phyloP scores from a whole-genome alignment of 257 asterid species.

The Lycium barbarum region DNA sequence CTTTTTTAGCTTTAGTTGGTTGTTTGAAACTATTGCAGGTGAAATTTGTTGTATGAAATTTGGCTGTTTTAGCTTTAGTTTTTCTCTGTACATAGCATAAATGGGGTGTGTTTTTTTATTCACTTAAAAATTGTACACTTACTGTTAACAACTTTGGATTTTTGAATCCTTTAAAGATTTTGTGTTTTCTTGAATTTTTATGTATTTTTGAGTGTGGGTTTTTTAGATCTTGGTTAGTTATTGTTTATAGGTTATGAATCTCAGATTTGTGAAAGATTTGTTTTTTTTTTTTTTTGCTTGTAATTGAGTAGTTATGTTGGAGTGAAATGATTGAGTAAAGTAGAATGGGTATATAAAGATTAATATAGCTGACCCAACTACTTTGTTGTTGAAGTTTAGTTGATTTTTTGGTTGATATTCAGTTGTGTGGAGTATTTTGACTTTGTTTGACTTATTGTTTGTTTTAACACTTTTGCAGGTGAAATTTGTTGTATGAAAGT shows the following conservation, averaged over 20 bases:
- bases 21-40: too few species aligned
- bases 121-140: not conserved
- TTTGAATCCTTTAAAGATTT: too few species aligned
- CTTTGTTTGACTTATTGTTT: slow-evolving; percentile 30
- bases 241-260: too few species aligned
- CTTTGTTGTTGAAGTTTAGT: slow-evolving; percentile 15
- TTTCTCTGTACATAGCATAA: not conserved
- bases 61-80: too few species aligned
- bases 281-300: not conserved
- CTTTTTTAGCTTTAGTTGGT: too few species aligned
- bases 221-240: too few species aligned
- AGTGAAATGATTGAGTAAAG: not conserved
- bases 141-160: too few species aligned
- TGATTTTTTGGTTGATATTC: not conserved
- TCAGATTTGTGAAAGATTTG: too few species aligned
- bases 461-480: slow-evolving; percentile 32
- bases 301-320: not conserved
- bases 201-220: too few species aligned
- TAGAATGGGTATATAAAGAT: not conserved
- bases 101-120: not conserved
- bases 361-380: not conserved
- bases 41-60: too few species aligned
- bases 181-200: too few species aligned
- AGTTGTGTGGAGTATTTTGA: not conserved
- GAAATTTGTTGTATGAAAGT: slow-evolving; percentile 32